Conservation (phyloP, 495 filamentous ascomycete genomes). For the Ascodesmis nigricans region DNA sequence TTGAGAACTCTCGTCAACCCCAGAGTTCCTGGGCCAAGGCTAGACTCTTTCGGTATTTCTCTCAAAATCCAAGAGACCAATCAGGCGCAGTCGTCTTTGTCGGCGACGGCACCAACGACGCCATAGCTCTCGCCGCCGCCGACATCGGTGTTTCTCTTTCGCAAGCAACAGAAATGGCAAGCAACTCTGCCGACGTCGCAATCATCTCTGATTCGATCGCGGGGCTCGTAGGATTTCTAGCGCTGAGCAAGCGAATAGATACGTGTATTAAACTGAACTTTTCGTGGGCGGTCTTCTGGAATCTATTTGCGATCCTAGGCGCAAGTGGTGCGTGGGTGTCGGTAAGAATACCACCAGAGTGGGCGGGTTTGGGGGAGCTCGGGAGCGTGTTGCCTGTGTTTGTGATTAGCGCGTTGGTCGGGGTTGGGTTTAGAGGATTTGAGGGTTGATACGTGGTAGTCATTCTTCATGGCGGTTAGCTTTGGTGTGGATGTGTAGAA, state of each 20-base stretch:
- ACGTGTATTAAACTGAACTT: constrained; percentile 48
- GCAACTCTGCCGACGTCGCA: constrained; percentile 46
- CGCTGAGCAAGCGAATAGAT: constrained; percentile 33
- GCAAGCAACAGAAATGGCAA: constrained; percentile 44
- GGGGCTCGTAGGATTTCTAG: constrained; percentile 37
- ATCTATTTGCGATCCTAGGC: constrained; percentile 46
- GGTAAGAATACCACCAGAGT: constrained; percentile 45
- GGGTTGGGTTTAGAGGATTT: constrained; percentile 5
- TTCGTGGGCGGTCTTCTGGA: constrained; percentile 50
- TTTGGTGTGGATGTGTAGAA: constrained; percentile 27
- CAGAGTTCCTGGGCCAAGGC: not conserved
- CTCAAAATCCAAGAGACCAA: not conserved
- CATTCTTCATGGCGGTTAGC: no score
- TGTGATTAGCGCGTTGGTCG: constrained; percentile 25
- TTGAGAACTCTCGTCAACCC: not conserved
- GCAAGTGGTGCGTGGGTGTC: constrained; percentile 45
- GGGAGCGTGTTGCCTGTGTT: constrained; percentile 61
- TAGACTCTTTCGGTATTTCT: no score
- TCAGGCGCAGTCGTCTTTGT: constrained; percentile 36
- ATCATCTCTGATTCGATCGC: constrained; percentile 36
- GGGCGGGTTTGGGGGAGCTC: constrained; percentile 54
- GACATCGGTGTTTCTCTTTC: constrained; percentile 37
- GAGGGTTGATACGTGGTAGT: no score
- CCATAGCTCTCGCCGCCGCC: constrained; percentile 48
- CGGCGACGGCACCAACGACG: constrained; percentile 69